Conservation (phyloP, 139 green algal species). For the Micromonas pusilla region DNA sequence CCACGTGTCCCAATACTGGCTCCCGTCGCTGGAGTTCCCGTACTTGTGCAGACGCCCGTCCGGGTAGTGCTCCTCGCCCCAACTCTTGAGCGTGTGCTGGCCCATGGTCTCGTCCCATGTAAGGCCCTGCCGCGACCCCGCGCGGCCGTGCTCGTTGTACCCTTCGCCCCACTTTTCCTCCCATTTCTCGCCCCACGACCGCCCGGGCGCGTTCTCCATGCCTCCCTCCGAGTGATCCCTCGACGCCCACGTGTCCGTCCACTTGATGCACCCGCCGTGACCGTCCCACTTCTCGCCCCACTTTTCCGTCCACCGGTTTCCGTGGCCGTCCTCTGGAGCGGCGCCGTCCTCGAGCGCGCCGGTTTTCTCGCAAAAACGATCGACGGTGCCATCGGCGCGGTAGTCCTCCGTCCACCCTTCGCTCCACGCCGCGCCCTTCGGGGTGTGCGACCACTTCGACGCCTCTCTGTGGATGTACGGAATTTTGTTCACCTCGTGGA, state of each 20-base stretch:
- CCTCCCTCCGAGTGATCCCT: constrained; percentile 19
- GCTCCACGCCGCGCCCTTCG: constrained; percentile 14
- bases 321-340: constrained; percentile 24
- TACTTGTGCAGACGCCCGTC: constrained; percentile 29
- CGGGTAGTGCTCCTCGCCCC: constrained; percentile 25
- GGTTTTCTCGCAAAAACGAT: constrained; percentile 10
- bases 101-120: constrained; percentile 12
- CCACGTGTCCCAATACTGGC: constrained; percentile 22
- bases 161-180: constrained; percentile 19
- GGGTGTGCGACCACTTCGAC: constrained; percentile 11
- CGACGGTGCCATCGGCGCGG: constrained; percentile 1
- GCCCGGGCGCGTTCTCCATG: not conserved
- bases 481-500: not conserved
- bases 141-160: not conserved
- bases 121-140: not conserved
- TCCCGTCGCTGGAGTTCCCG: constrained; percentile 15
- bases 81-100: not conserved
- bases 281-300: constrained; percentile 27
- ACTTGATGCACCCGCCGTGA: constrained; percentile 23
- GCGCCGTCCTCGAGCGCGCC: not conserved
- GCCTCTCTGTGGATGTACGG: not conserved
- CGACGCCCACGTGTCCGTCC: constrained; percentile 11
- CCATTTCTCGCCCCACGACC: constrained; percentile 27
- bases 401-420: constrained; percentile 21
- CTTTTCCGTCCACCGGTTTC: constrained; percentile 19